phyloP scores from a whole-genome alignment of 2,329 filamentous ascomycete species.

The Neofusicoccum kwambonambiense region DNA sequence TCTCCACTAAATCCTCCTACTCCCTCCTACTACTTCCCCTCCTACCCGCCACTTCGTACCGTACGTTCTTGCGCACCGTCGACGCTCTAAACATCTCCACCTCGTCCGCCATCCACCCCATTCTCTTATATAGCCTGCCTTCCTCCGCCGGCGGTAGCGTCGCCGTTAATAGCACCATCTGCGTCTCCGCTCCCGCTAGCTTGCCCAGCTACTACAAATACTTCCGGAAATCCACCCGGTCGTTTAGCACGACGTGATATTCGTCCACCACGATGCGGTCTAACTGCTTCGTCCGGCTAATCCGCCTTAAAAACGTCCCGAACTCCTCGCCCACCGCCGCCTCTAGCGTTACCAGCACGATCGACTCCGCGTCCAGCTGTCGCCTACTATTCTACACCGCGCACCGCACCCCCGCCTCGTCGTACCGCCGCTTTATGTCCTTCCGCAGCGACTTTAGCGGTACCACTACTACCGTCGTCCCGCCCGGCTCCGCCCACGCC shows the following conservation, averaged over 20 bases:
- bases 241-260: constrained; percentile 26
- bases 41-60: no score
- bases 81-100: no score
- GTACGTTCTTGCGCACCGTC: constrained; percentile 17
- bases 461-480: constrained; percentile 25
- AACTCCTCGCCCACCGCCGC: constrained; percentile 25
- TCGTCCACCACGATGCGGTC: constrained; percentile 26
- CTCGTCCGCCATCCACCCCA: no score
- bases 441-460: constrained; percentile 25
- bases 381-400: constrained; percentile 23
- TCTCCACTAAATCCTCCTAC: no score
- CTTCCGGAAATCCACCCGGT: constrained; percentile 19
- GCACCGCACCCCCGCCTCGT: constrained; percentile 19
- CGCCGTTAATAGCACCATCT: constrained; percentile 27
- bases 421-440: constrained; percentile 24
- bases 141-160: constrained; percentile 21
- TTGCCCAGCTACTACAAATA: constrained; percentile 22
- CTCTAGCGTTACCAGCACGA: constrained; percentile 29
- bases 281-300: constrained; percentile 21
- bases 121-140: no score
- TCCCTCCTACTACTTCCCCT: no score
- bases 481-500: constrained; percentile 20
- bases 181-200: constrained; percentile 21
- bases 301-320: constrained; percentile 24
- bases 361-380: constrained; percentile 20